Base-by-base conservation (phyloP, 2,329 filamentous ascomycete genomes). In the Hypoxylon sp. region DNA sequence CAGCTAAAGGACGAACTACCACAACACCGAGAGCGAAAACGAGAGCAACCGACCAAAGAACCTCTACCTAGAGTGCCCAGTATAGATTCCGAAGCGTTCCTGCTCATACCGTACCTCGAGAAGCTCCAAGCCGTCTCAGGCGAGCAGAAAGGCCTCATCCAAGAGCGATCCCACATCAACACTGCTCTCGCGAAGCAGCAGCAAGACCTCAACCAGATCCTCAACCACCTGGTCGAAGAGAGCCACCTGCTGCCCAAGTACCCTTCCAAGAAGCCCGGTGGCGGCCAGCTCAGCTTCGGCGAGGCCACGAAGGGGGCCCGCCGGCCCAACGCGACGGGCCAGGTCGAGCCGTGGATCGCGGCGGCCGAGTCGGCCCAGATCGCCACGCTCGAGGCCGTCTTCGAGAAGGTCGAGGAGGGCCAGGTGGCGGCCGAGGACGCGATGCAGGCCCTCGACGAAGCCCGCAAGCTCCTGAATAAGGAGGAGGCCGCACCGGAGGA, bases 341-440 rank as follows among this genome's bases (percentile, higher is more conserved):
- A 78, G 38, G 76, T 85, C 45, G 78, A 80, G 59, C 81, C 81
- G 8, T 89, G 86, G 86, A 79, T 85, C 7, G 80, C 78, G 64
- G 84, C 86, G 1, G 81, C 84, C 1, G 82, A 88, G 53, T 78
- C 83, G 2, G 83, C 85, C 63, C 86, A 85, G 64, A 82, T 86
- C 50, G 73, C 79, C 1, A 86, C 81, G 1, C 77, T 86, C 9
- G 84, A 88, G 65, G 72, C 76, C 7, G 82, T 88, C 9, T 81
- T 82, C 7, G 84, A 87, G 67, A 83, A 80, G 59, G 78, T 88
- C 2, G 85, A 88, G 48, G 76, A 79, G 48, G 85, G 85, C 0
- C 81, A 86, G 63, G 67, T 81, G 10, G 82, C 83, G 2, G 72
- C 88, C 17, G 82, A 85, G 52, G 76, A 77, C 15, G 81, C 83